A percentile compares a stretch with the other conserved stretches of the same genome.
These are phyloP conservation scores for Aegilops umbellulata DNA, from an alignment of 176 grass and related monocot species.

Conservation along the genomic window DNA sequence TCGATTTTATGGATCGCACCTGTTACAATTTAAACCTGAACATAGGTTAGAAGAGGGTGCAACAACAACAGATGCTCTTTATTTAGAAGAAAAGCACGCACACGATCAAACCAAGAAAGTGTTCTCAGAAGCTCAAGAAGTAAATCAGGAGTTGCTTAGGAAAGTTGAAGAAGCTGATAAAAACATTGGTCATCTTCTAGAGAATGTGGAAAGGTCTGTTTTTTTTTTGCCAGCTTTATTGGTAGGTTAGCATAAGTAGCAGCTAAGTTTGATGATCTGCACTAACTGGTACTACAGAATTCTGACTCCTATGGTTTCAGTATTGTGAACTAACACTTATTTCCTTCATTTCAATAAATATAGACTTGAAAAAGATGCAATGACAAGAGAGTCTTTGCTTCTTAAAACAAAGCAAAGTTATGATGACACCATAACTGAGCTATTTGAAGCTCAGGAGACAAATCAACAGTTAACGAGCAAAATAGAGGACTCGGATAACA, in stretches of 20 bases:
- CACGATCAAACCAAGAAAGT: conserved; percentile 64
- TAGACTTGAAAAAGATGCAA: conserved; percentile 66
- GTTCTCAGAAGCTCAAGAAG: conserved; percentile 48
- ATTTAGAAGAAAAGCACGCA: conserved; percentile 60
- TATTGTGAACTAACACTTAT: conserved; percentile 24
- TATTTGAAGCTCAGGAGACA: conserved; percentile 40
- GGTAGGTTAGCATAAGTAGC: conserved; percentile 19
- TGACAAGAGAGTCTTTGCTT: conserved; percentile 37
- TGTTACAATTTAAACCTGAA: conserved; percentile 32
- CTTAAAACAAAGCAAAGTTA: conserved; percentile 48
- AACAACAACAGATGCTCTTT: conserved; percentile 55
- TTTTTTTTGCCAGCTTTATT: conserved; percentile 29
- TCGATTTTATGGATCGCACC: conserved; percentile 31
- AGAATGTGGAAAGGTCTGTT: conserved; percentile 51
- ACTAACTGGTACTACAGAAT: conserved; percentile 28
- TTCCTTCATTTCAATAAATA: conserved; percentile 37
- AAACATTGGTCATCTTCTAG: conserved; percentile 46
- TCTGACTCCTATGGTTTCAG: conserved; percentile 18
- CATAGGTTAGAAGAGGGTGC: conserved; percentile 82
- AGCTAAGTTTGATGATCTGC: conserved; percentile 30
- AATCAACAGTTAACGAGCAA: conserved; percentile 36
- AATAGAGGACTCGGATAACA: conserved; percentile 40
- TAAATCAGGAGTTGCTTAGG: conserved; percentile 46
- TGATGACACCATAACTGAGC: conserved; percentile 38
- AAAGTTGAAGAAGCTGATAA: conserved; percentile 52